These are phyloP conservation scores for Penicillium sp. DNA, from an alignment of 2,329 filamentous ascomycete genomes.

Conservation along the genomic window DNA sequence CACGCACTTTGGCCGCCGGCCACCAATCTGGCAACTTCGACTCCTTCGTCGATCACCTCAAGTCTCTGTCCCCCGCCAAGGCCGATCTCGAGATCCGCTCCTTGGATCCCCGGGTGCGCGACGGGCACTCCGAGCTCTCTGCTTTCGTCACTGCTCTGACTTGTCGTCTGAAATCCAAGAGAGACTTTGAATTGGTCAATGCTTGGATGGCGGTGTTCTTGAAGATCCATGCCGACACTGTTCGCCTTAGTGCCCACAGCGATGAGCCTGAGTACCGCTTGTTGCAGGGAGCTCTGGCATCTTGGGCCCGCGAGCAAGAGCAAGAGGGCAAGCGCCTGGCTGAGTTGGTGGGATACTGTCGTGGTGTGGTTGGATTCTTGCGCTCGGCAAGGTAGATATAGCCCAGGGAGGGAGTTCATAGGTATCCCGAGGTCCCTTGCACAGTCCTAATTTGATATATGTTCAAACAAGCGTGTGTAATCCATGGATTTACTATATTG, in stretches of 20 bases:
- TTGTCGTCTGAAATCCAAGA: constrained; percentile 64
- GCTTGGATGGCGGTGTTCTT: constrained; percentile 98
- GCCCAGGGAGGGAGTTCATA: no score
- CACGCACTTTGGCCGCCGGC: constrained; percentile 49
- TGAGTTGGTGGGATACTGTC: constrained; percentile 80
- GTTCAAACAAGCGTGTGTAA: no score
- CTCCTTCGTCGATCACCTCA: constrained; percentile 75
- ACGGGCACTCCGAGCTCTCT: constrained; percentile 66
- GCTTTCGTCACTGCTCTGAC: constrained; percentile 83
- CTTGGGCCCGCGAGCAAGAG: constrained; percentile 74
- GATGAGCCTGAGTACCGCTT: constrained; percentile 47
- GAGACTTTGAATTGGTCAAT: constrained; percentile 91
- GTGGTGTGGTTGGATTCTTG: constrained; percentile 81
- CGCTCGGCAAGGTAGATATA: constrained; percentile 54
- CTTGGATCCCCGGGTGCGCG: constrained; percentile 54
- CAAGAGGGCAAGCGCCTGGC: constrained; percentile 71
- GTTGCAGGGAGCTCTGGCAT: constrained; percentile 61
- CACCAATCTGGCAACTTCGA: constrained; percentile 61
- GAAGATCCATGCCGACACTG: constrained; percentile 69
- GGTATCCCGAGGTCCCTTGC: no score
- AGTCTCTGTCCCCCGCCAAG: constrained; percentile 77
- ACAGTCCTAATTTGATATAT: no score
- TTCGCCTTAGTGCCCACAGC: constrained; percentile 49
- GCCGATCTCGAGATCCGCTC: constrained; percentile 91
- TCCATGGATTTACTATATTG: no score